Percentiles rank a stretch among this genome's conserved stretches.
These are phyloP conservation scores for Xylaria sp. DNA, from an alignment of 2,329 filamentous ascomycete species.

Conservation along the genomic window DNA sequence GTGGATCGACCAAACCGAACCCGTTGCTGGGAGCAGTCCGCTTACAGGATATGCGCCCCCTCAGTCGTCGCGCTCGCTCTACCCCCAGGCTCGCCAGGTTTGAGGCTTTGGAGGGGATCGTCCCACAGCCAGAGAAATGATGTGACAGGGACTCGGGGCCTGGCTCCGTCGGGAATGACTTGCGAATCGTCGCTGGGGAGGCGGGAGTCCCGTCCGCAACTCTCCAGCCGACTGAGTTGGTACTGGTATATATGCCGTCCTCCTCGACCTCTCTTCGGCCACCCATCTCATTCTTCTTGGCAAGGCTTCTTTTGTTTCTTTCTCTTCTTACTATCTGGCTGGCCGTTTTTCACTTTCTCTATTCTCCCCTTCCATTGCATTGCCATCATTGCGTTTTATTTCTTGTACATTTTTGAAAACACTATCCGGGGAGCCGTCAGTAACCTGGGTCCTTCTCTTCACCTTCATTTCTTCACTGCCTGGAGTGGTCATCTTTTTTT, in stretches of 20 bases:
- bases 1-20: slow-evolving; percentile 18
- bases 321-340: slow-evolving; percentile 27
- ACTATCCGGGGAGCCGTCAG: not conserved
- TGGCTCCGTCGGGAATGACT: slow-evolving; percentile 16
- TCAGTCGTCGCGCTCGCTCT: not conserved
- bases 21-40: not conserved
- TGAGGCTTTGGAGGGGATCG: slow-evolving; percentile 23
- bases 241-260: slow-evolving; percentile 30
- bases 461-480: slow-evolving; percentile 40
- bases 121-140: slow-evolving; percentile 19
- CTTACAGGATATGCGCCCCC: slow-evolving; percentile 8
- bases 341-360: slow-evolving; percentile 20
- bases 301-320: slow-evolving; percentile 30
- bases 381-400: slow-evolving; percentile 14
- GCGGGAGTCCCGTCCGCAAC: not conserved
- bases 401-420: slow-evolving; percentile 27
- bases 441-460: slow-evolving; percentile 4
- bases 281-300: slow-evolving; percentile 13
- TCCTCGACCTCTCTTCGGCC: slow-evolving; percentile 7
- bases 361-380: slow-evolving; percentile 11
- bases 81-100: slow-evolving; percentile 26
- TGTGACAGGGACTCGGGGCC: slow-evolving; percentile 24
- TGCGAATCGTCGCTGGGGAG: not conserved
- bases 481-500: slow-evolving; percentile 43
- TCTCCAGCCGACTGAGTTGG: not conserved